Evolutionary conservation across 2,329 filamentous ascomycete species (phyloP).

Genomic region (Zasmidium cellare): DNA sequence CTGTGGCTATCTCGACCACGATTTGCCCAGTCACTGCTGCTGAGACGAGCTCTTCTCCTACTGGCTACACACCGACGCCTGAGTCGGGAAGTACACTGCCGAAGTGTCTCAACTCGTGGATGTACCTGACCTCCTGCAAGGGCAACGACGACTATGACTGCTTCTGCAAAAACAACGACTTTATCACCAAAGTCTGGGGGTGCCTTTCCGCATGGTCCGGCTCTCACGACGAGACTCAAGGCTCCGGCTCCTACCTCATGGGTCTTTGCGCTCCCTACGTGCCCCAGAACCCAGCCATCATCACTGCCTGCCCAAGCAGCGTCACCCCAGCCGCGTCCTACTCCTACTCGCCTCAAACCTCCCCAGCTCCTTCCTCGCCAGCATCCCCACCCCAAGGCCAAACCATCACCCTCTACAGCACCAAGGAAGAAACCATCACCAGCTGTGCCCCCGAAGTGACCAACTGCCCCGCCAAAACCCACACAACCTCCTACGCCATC

Average conservation of each 20-base stretch:
- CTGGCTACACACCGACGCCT: constrained; percentile 20
- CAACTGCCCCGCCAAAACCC: constrained; percentile 35
- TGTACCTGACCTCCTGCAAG: constrained; percentile 70
- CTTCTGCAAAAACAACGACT: constrained; percentile 79
- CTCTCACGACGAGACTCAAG: constrained; percentile 63
- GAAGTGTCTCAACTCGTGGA: constrained; percentile 89
- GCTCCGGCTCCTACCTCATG: constrained; percentile 80
- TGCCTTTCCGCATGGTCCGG: constrained; percentile 79
- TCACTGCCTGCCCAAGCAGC: constrained; percentile 67
- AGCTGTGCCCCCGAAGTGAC: constrained; percentile 40
- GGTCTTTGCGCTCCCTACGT: constrained; percentile 83
- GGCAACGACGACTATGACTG: constrained; percentile 81
- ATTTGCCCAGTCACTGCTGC: constrained; percentile 39
- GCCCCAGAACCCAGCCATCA: constrained; percentile 77
- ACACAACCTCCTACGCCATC: constrained; percentile 19
- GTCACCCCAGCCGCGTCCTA: constrained; percentile 50
- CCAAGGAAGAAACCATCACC: constrained; percentile 39
- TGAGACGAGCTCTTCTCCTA: constrained; percentile 14
- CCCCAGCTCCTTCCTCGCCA: constrained; percentile 11
- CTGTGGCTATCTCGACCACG: constrained; percentile 41
- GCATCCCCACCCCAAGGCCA: constrained; percentile 7
- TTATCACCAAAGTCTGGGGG: constrained; percentile 75
- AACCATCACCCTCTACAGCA: constrained; percentile 27
- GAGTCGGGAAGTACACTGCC: constrained; percentile 72
- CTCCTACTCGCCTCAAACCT: constrained; percentile 12